phyloP scores from a whole-genome alignment of 768 basidiomycete genomes.

The Lactifluus echinatus region DNA sequence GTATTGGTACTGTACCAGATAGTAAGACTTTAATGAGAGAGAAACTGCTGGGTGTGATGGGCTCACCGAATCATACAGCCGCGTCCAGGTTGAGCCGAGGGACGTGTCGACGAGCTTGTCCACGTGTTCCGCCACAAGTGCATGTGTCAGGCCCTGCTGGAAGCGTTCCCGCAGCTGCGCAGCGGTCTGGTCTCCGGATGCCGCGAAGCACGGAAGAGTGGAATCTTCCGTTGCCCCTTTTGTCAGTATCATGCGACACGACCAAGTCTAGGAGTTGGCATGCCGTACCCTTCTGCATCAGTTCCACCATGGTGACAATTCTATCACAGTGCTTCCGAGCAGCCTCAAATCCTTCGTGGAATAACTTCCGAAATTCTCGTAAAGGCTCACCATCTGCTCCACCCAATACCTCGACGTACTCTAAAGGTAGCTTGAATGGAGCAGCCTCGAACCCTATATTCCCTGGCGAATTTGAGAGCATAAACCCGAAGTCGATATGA shows the following conservation, averaged over 20 bases:
- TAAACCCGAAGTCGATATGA: constrained; percentile 98
- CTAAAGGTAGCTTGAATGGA: constrained; percentile 91
- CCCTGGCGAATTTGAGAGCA: constrained; percentile 93
- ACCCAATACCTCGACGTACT: constrained; percentile 94
- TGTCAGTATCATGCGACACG: constrained; percentile 1
- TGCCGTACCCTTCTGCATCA: constrained; percentile 90
- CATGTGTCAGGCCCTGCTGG: constrained; percentile 82
- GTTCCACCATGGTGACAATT: constrained; percentile 88
- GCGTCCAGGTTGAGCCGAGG: constrained; percentile 88
- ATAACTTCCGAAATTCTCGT: constrained; percentile 75
- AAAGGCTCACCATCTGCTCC: constrained; percentile 71
- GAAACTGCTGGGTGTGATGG: not conserved
- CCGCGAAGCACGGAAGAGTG: constrained; percentile 80
- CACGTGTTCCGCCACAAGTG: constrained; percentile 78
- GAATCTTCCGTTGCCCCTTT: constrained; percentile 48
- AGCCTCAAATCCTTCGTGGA: constrained; percentile 89
- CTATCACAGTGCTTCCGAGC: constrained; percentile 94
- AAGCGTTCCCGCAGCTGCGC: constrained; percentile 85
- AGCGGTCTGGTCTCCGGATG: constrained; percentile 87
- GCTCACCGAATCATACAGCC: constrained; percentile 88
- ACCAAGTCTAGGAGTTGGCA: not conserved
- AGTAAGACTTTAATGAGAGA: not conserved
- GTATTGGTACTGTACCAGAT: constrained; percentile 67
- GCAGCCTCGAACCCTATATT: constrained; percentile 99
- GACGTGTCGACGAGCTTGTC: constrained; percentile 86